Evolutionary conservation across 768 basidiomycete species (phyloP).

Genomic region (Terana coerulea): DNA sequence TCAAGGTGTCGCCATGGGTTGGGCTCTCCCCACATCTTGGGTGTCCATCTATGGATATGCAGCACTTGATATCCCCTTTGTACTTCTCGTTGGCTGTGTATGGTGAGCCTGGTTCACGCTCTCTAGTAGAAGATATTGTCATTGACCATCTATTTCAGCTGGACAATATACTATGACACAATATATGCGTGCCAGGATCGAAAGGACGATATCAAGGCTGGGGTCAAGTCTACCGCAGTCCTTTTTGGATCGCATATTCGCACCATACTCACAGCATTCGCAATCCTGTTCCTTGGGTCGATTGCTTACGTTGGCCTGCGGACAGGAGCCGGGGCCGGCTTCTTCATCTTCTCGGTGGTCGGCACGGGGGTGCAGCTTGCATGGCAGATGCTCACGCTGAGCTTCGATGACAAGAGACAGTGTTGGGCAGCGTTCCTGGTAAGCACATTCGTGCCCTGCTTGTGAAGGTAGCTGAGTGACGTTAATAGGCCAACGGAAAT

Average conservation of each 20-base stretch:
- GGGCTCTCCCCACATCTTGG: constrained; percentile 4
- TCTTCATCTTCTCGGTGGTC: constrained; percentile 42
- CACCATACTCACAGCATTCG: constrained; percentile 50
- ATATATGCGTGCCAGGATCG: constrained; percentile 81
- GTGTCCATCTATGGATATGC: neutral
- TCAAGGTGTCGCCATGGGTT: neutral
- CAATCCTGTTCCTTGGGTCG: constrained; percentile 44
- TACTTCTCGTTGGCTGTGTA: neutral
- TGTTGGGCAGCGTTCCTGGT: neutral
- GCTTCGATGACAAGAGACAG: neutral
- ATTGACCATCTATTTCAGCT: constrained; percentile 24
- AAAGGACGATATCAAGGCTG: constrained; percentile 64
- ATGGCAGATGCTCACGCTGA: neutral
- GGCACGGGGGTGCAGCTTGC: constrained; percentile 26
- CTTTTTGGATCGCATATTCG: constrained; percentile 61
- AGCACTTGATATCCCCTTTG: neutral
- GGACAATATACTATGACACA: constrained; percentile 52
- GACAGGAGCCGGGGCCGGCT: constrained; percentile 48
- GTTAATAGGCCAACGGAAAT: too few species aligned
- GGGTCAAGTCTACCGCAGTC: constrained; percentile 72
- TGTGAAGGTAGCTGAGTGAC: too few species aligned
- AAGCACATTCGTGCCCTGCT: too few species aligned
- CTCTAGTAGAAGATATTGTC: neutral
- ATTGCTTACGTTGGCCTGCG: constrained; percentile 49
- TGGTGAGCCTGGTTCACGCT: neutral